Evolutionary conservation across 139 green algal species (phyloP), one percentile per base, ranked within the genome.

Genomic region (Chlorella sp.): DNA sequence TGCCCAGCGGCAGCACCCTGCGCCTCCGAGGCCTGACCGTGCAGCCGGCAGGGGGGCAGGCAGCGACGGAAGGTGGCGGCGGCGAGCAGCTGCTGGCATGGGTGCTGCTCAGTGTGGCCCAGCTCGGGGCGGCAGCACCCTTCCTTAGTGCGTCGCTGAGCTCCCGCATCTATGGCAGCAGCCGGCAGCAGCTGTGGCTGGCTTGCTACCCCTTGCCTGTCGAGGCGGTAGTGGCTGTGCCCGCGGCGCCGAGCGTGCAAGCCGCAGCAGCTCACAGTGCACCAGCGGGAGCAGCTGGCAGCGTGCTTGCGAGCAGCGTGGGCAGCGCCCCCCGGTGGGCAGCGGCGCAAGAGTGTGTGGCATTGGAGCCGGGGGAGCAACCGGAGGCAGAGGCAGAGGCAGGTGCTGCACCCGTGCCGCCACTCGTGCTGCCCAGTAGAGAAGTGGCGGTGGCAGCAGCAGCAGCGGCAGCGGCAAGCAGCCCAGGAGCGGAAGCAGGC

Each of bases 101-200:
- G 76, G 76, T 28, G 28, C 28, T 82, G 57, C 39, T 82, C 3
- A 26, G 38, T 9, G 76, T 15, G 2, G 60, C 56, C 11, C 36
- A 28, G 25, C 57, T 56, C 38, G 5, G 25, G 16, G 36, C 57
- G 0, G 36, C 60, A 0, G 57, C 76, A 0, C 76, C 57, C 0
- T 82, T 82, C 60, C 25, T 71, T 3, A 28, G 60, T 36, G 76
- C 76, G n/a, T 28, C 57, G 25, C 60, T 82, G 34, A 39, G 36
- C 18, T 21, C 32, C 36, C 20, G 69, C 69, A 38, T 38, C 17
- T 67, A 67, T 4, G 39, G 76, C 76, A 56, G 56, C 56, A 38
- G 28, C 57, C 15, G 28, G 36, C 76, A 78, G 25, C 76, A 72
- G 57, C 34, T 73, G 26, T 82, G 76, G 76, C 76, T 82, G 36